Evolutionary conservation across 768 basidiomycete species (phyloP).

Genomic region (Boletus patriciae): DNA sequence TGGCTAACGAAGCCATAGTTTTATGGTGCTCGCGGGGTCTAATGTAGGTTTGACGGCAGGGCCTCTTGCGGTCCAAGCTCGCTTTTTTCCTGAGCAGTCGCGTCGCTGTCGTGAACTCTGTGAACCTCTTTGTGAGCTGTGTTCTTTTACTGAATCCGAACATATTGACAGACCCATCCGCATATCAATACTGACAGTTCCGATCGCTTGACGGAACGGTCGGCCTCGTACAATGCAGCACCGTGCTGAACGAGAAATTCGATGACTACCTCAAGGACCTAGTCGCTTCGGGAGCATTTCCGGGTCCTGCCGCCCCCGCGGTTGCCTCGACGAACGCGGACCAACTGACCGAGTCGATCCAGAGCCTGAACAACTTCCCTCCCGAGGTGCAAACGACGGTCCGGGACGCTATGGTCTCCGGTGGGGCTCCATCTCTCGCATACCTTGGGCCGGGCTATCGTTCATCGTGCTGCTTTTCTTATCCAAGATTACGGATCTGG

Average conservation of each 20-base stretch:
- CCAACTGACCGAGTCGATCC: background rate
- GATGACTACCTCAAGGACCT: background rate
- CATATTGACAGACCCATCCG: too few species aligned
- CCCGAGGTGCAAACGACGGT: background rate
- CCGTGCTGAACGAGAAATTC: background rate
- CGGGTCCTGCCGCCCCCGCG: background rate
- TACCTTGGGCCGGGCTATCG: slow-evolving; percentile 42
- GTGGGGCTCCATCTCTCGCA: slow-evolving; percentile 37
- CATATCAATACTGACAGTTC: background rate
- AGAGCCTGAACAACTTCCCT: background rate
- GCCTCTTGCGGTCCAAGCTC: background rate
- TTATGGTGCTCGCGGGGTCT: background rate
- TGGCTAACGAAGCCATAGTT: background rate
- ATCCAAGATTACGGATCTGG: background rate
- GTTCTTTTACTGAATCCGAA: too few species aligned
- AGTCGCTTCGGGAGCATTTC: background rate
- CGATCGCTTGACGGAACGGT: background rate
- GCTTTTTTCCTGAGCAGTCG: background rate
- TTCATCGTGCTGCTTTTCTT: slow-evolving; percentile 13
- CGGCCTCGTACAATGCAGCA: background rate
- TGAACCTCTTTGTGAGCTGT: background rate
- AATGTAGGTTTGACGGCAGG: background rate
- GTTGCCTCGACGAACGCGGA: background rate
- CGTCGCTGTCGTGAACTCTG: background rate
- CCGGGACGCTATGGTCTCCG: background rate